Evolutionary conservation across 495 filamentous ascomycete species (phyloP).

Genomic region (Penicillium flavigenum): DNA sequence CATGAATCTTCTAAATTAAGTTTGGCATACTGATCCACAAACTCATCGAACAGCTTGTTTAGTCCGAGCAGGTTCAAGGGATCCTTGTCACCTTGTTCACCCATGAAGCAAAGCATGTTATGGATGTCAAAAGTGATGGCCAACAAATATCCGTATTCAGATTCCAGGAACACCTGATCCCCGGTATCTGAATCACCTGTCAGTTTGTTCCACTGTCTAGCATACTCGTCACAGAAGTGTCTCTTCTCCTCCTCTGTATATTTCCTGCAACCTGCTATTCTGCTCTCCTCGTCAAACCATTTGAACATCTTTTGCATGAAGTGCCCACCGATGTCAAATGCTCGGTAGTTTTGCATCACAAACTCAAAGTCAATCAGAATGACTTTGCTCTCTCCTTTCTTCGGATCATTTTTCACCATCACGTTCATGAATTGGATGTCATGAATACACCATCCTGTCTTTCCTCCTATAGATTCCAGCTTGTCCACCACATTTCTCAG

Average conservation of each 20-base stretch:
- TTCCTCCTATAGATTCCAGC: no score
- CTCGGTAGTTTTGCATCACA: conserved; percentile 33
- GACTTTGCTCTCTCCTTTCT: conserved; percentile 28
- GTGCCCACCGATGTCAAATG: conserved; percentile 36
- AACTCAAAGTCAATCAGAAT: conserved; percentile 35
- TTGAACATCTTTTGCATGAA: conserved; percentile 41
- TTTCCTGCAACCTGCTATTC: conserved; percentile 28
- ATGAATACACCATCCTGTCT: no score
- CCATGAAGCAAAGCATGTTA: conserved; percentile 36
- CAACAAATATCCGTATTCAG: conserved; percentile 31
- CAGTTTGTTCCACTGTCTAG: conserved; percentile 25
- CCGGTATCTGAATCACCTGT: conserved; percentile 33
- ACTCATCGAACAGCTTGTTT: no score
- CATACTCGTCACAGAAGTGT: conserved; percentile 34
- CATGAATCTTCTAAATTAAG: no score
- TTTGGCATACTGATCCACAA: no score
- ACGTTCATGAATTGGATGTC: no score
- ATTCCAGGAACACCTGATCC: conserved; percentile 30
- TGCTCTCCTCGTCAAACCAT: conserved; percentile 35
- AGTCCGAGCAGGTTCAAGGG: no score
- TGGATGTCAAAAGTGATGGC: conserved; percentile 35
- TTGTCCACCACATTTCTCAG: no score
- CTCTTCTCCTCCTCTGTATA: conserved; percentile 35
- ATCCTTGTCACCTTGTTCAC: no score
- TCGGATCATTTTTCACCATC: neutral